Evolutionary conservation across 129 eudicot species (phyloP).

Genomic region (Tanacetum coccineum): DNA sequence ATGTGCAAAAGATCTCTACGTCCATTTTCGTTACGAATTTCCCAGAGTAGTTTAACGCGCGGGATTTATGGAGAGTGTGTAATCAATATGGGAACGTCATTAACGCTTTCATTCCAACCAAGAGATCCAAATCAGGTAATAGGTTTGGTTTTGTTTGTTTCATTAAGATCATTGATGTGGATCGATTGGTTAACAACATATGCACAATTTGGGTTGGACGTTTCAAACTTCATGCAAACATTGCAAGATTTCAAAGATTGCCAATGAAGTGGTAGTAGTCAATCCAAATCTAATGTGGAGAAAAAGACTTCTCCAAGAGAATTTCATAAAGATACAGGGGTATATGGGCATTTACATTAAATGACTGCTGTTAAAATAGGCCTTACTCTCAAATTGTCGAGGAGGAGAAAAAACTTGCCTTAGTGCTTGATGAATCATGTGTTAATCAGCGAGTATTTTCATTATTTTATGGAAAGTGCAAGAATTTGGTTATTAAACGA

Average conservation of each 20-base stretch:
- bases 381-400: fast-evolving
- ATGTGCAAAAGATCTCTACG: too few relatives aligned
- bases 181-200: background rate
- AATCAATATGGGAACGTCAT: too few relatives aligned
- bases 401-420: background rate
- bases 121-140: background rate
- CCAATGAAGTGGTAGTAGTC: background rate
- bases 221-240: background rate
- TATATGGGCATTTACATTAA: background rate
- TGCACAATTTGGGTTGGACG: background rate
- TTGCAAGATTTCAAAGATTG: background rate
- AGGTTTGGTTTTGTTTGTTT: background rate
- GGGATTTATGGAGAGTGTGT: too few relatives aligned
- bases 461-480: background rate
- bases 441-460: background rate
- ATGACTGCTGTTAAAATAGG: background rate
- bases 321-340: background rate
- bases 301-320: too few relatives aligned
- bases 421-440: background rate
- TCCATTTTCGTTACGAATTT: too few relatives aligned
- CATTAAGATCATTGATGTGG: background rate
- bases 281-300: background rate
- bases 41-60: too few relatives aligned
- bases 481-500: background rate
- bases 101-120: background rate